These are phyloP conservation scores for Phytophthora nicotianae DNA, from an alignment of 352 stramenopile species.

Conservation along the genomic window DNA sequence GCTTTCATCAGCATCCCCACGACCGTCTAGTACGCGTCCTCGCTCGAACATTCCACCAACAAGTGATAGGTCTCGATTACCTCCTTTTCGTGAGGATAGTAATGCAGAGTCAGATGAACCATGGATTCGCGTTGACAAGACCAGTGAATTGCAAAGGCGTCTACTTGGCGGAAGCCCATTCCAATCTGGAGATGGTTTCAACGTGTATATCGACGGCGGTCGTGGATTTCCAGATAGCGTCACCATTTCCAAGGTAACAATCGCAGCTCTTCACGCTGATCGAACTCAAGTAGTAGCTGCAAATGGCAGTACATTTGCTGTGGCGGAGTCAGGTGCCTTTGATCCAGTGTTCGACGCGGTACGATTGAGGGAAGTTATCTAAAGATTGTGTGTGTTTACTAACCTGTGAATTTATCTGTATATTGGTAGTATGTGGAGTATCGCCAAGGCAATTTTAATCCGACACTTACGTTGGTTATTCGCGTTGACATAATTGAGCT, in stretches of 20 bases:
- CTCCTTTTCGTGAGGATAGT: constrained; percentile 29
- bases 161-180: constrained; percentile 46
- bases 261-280: constrained; percentile 64
- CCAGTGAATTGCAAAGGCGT: constrained; percentile 29
- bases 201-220: constrained; percentile 80
- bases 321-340: constrained; percentile 33
- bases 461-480: constrained; percentile 83
- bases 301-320: constrained; percentile 38
- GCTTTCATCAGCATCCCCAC: constrained; percentile 37
- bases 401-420: constrained; percentile 1
- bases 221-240: constrained; percentile 77
- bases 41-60: constrained; percentile 22
- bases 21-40: constrained; percentile 36
- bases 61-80: constrained; percentile 31
- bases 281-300: constrained; percentile 39
- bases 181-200: constrained; percentile 69
- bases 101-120: constrained; percentile 23
- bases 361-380: not conserved
- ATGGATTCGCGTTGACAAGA: constrained; percentile 54
- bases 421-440: constrained; percentile 68
- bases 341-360: constrained; percentile 63
- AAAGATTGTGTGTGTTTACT: not conserved
- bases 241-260: constrained; percentile 73
- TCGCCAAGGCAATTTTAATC: constrained; percentile 74
- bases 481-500: constrained; percentile 84